Conservation (phyloP, 306 rosid species). For the Begonia loranthoides region DNA sequence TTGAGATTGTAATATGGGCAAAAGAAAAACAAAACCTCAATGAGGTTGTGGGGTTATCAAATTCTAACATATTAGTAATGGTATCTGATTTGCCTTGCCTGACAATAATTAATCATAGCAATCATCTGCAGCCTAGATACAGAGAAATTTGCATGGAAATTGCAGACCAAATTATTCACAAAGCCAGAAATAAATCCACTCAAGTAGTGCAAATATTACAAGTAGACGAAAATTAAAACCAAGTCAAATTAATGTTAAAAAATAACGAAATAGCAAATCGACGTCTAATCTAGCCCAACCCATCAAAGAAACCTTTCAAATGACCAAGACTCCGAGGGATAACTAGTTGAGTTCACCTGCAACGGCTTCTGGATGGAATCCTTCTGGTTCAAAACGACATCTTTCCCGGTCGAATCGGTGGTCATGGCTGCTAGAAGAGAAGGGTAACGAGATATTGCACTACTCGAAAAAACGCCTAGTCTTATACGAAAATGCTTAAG, state of each 20-base stretch:
- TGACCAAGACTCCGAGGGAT: conserved; percentile 1
- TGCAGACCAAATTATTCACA: too few relatives aligned
- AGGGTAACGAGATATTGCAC: conserved; percentile 9
- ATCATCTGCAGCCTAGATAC: too few relatives aligned
- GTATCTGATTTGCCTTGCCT: too few relatives aligned
- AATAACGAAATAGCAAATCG: too few relatives aligned
- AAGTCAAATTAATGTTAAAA: background rate
- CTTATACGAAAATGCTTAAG: conserved; percentile 14
- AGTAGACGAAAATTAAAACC: background rate
- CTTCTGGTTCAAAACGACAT: conserved; percentile 12
- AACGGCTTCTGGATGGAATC: conserved; percentile 29
- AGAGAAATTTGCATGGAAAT: too few relatives aligned
- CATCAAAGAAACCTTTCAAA: background rate
- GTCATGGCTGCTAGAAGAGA: conserved; percentile 52
- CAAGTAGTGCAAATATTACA: too few relatives aligned
- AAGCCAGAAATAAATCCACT: too few relatives aligned
- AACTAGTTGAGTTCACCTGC: conserved; percentile 31
- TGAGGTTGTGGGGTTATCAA: too few relatives aligned
- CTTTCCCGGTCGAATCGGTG: conserved; percentile 35
- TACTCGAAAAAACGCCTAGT: background rate
- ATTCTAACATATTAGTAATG: too few relatives aligned
- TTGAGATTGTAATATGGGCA: too few relatives aligned
- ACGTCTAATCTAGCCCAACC: conserved; percentile 1
- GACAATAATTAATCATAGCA: too few relatives aligned
- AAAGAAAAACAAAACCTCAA: too few relatives aligned